Conservation (phyloP, 1,284 basidiomycete species). For the Peniophora sp. region DNA sequence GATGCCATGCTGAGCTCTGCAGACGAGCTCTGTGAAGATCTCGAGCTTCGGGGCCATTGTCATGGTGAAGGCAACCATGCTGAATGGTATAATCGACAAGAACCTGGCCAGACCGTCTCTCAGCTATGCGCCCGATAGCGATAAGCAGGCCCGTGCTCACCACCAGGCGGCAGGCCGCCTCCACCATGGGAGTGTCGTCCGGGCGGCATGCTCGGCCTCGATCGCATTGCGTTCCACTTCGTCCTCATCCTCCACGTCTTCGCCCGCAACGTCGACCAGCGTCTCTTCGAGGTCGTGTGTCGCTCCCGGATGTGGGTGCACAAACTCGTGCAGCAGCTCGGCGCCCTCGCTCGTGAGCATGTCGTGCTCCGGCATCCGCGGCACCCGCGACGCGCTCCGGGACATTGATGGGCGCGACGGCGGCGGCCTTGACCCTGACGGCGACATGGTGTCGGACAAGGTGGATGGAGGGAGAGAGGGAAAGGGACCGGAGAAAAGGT, state of each 20-base stretch:
- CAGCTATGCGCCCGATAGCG: neutral
- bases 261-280: conserved; percentile 20
- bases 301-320: conserved; percentile 24
- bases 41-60: conserved; percentile 61
- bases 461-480: conserved; percentile 4
- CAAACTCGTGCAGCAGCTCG: conserved; percentile 40
- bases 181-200: conserved; percentile 52
- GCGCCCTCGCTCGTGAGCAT: conserved; percentile 36
- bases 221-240: conserved; percentile 18
- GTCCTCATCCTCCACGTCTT: conserved; percentile 9
- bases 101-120: conserved; percentile 34
- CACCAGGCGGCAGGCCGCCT: conserved; percentile 61
- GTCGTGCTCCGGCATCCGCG: conserved; percentile 20
- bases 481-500: neutral
- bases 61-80: conserved; percentile 42
- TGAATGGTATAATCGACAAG: conserved; percentile 41
- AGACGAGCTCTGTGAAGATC: conserved; percentile 22
- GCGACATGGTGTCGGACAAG: neutral
- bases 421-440: conserved; percentile 8
- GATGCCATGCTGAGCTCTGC: conserved; percentile 13
- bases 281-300: conserved; percentile 25
- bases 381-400: conserved; percentile 6
- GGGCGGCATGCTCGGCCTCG: conserved; percentile 15
- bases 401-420: conserved; percentile 14
- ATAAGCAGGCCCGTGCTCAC: conserved; percentile 29